Evolutionary conservation across 768 basidiomycete genomes (phyloP), one percentile per base, ranked within the genome.

Genomic region (Kwoniella botswanensis): DNA sequence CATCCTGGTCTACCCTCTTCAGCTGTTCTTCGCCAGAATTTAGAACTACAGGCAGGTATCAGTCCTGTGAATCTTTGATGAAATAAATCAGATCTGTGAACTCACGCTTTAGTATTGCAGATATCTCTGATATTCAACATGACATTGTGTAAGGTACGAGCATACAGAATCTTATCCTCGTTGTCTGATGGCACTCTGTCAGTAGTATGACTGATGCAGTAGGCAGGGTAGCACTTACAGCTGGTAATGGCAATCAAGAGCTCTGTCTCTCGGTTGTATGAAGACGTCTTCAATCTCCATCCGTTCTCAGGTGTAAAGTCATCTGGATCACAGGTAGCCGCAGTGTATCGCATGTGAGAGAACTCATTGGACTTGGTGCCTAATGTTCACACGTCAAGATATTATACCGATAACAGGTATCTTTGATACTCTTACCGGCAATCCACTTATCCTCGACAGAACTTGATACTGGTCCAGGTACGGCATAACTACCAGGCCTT

Each of bases 111-210:
- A 26, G 65, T 66, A 26, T 65, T 70, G 46, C 68, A 70, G 22
- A 70, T 70, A 60, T 70, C 68, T 41, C 68, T 92, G 71, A 98
- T 96, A 84, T 99, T 98, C 72, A 96, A 84, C 95, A 98, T 98
- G 78, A 98, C 91, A 73, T 93, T 93, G 79, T 98, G 96, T 52
- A 98, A 86, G 0, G 96, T 98, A 2, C 85, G 81, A 43, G 82
- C 83, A 66, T 83, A 82, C 12, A 82, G 71, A 35, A 75, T 75
- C 74, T 82, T 82, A 69, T 80, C 80, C 70, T 80, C 82, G 73
- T 80, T 81, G 65, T 81, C 80, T 82, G 64, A 13, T 13, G 12
- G 13, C 9, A 5, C 21, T 21, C 6, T 22, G n/a, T 24, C 24
- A n/a, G 42, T 43, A 0, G n/a, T 3, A 62, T 2, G 9, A 21